Evolutionary conservation across 139 green algal genomes (phyloP), one percentile per base, ranked within the genome.

Genomic region (Volvox reticuliferus): DNA sequence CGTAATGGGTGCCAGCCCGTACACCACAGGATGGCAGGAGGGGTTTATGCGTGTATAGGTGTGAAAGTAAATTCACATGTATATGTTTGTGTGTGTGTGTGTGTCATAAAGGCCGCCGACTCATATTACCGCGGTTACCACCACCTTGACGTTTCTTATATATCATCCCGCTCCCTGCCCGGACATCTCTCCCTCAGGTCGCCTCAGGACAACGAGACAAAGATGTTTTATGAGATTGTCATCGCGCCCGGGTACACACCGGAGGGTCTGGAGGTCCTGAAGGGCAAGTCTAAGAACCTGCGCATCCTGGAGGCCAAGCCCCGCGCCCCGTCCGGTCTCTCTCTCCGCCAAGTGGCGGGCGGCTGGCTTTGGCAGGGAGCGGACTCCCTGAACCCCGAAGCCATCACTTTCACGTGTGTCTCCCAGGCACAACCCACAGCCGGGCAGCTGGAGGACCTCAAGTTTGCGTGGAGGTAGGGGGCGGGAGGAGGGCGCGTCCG

Each of bases 171-270:
- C 65, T 73, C 65, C 22, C 62, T 9, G 6, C 6, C 32, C 32
- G 30, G 32, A 21, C n/a, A 2, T 30, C 35, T 68, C 76, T 1
- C 20, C 62, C 83, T 88, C 69, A 96, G 93, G 92, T 96, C 90
- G 50, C 98, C 98, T n/a, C 98, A 96, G 32, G 98, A 99, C 93
- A 95, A 94, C 86, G 97, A 99, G 95, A 99, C 98, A 32, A 96
- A 97, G 86, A 99, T 99, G 98, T 99, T 99, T 90, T 99, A 99
- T 90, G 98, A 99, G 95, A 99, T 99, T 55, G 98, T 99, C 28
- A 98, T 99, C 82, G 98, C 98, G 6, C 98, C 98, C 26, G 78
- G 87, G 61, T 99, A 99, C 96, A 99, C 98, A 9, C 92, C 95
- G 0, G 96, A 99, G 88, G 98, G 98, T 33, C 94, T 99, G 76